Evolutionary conservation across 768 basidiomycete species (phyloP).

Genomic region (Baorangia bicolor): DNA sequence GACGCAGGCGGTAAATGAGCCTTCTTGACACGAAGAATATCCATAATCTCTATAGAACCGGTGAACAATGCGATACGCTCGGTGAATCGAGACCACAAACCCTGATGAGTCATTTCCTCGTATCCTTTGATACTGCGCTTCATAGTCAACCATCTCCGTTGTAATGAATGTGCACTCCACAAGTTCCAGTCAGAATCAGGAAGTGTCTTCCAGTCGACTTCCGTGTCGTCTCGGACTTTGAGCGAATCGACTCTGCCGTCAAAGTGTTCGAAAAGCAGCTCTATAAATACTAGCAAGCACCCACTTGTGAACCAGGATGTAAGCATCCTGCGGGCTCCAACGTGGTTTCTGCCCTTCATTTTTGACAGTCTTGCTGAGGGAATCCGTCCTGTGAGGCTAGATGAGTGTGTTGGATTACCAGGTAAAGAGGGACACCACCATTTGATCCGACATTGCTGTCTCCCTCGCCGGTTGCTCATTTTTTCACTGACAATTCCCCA

Average conservation of each 20-base stretch:
- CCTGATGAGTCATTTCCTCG: conserved; percentile 79
- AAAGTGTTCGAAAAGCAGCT: neutral
- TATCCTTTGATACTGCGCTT: conserved; percentile 73
- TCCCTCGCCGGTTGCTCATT: conserved; percentile 73
- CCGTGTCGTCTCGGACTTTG: conserved; percentile 74
- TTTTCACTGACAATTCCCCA: conserved; percentile 75
- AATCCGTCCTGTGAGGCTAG: conserved; percentile 60
- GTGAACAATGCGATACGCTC: conserved; percentile 6
- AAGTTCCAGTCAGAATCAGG: conserved; percentile 76
- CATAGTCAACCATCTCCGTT: conserved; percentile 79
- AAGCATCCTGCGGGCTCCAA: conserved; percentile 76
- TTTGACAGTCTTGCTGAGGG: conserved; percentile 68
- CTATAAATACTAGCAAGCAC: neutral
- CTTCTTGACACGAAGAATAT: conserved; percentile 75
- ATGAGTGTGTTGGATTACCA: conserved; percentile 1
- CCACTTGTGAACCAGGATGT: conserved; percentile 80
- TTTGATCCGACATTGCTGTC: conserved; percentile 87
- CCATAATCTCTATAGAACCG: conserved; percentile 64
- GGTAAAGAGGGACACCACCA: conserved; percentile 47
- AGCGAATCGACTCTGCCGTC: conserved; percentile 64
- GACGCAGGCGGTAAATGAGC: conserved; percentile 47
- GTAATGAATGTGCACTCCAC: conserved; percentile 79
- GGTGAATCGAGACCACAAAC: conserved; percentile 37
- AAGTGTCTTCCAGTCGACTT: conserved; percentile 82
- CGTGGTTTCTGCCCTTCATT: conserved; percentile 67